Evolutionary conservation across 2,329 filamentous ascomycete genomes (phyloP), one percentile per base, ranked within the genome.

Genomic region (Ophiostoma novo-ulmi): DNA sequence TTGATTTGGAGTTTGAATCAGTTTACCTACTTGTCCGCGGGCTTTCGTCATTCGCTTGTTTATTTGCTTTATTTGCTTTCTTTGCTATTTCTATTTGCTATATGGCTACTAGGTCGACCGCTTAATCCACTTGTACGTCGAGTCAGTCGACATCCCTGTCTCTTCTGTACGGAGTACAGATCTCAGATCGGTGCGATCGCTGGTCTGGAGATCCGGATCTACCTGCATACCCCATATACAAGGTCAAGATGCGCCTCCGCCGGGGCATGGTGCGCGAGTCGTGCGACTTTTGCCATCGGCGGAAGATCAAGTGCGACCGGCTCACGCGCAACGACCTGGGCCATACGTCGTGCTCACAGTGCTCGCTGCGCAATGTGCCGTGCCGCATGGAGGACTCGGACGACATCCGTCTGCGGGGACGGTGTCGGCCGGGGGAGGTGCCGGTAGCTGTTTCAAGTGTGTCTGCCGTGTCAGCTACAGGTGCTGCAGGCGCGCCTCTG

Each of bases 301-400:
- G 75, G 38, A 76, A 77, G 71, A 73, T 77, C 68, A 76, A 75
- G 72, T 77, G 75, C 70, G 73, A 76, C 69, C 72, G 74, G 0
- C n/a, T 69, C 26, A 31, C 69, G 13, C 75, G 75, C 41, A 71
- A 71, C 39, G 69, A 63, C 38, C 31, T 71, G 5, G 75, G 75
- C 52, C 66, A 73, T 38, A 39, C 70, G 6, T 63, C 69, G 10
- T 77, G 75, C 71, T 75, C 75, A 5, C 75, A 75, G 48, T 76
- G 76, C 48, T 69, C 70, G 58, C 52, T 75, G n/a, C 73, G 75
- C 10, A 70, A 73, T 64, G 69, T 73, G 13, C 55, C 39, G 26
- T 73, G 73, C 58, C 70, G 68, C 39, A 65, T 74, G 58, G 72
- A 75, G 58, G 74, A 76, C 39, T 73, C 73, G 4, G 70, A 72